Base-by-base conservation (phyloP, 1,284 basidiomycete genomes). In the Leccinum subatratum region DNA sequence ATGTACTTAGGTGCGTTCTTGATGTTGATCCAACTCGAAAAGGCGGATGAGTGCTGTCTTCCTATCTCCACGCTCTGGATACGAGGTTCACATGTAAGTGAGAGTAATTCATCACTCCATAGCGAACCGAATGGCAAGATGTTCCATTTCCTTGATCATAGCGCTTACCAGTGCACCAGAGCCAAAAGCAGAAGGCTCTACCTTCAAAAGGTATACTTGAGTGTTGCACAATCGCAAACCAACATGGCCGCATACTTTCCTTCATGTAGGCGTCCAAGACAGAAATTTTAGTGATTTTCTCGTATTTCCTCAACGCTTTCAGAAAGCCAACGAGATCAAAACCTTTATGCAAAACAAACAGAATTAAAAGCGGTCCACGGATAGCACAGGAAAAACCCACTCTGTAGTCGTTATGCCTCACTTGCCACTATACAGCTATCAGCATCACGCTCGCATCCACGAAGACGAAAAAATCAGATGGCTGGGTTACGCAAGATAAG, bases 261-360 rank as follows among this genome's bases (percentile, higher is more conserved):
- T 82, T 79, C 80, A 88, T 91, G 77, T 92, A 96, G 65, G 86
- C 83, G 59, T 88, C 84, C 75, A 90, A 86, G 2, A 82, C 83
- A 51, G 85, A 79, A 25, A 90, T 90, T 73, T 84, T 86, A 1
- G 93, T 91, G 3, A 87, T 81, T 79, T 97, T 98, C 75, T 95
- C 93, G 72, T 95, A 97, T 79, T 97, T 98, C 79, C 95, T 98
- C 68, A 97, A 76, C 0, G 91, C 91, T 77, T 98, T 98, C 25
- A 92, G 83, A 76, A 98, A 95, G 1, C 95, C 96, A 2, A 92
- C 92, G 9, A 95, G 77, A 76, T 98, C 98, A 63, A 98, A 60
- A 92, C 88, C 90, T 95, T 30, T 30, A n/a, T 25, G 32, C 37
- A 42, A 48, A n/a, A 32, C 32, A 68, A 56, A 80, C n/a, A 6